Evolutionary conservation across 768 basidiomycete genomes (phyloP).

Genomic region (Hypholoma fasciculare): DNA sequence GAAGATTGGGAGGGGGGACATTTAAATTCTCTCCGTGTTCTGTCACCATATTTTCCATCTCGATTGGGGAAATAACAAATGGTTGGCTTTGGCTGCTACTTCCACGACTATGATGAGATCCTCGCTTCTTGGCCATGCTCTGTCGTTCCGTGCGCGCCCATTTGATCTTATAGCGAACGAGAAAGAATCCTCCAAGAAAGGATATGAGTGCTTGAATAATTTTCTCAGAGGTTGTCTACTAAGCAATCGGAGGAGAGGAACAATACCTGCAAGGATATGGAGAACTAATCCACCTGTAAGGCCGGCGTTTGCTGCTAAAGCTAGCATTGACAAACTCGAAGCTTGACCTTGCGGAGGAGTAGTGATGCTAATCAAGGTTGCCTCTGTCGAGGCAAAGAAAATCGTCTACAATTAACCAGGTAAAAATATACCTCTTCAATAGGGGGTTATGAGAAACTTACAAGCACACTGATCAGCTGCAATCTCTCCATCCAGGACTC

Average conservation of each 20-base stretch:
- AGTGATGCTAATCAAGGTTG: constrained; percentile 48
- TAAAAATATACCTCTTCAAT: neutral
- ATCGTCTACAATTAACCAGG: constrained; percentile 42
- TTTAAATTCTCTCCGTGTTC: too few species aligned
- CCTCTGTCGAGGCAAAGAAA: constrained; percentile 62
- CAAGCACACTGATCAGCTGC: constrained; percentile 60
- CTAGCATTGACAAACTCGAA: constrained; percentile 13
- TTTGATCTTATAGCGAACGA: constrained; percentile 53
- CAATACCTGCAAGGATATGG: constrained; percentile 50
- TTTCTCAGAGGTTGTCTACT: too few species aligned
- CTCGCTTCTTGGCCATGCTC: constrained; percentile 22
- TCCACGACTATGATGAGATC: too few species aligned
- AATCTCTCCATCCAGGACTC: constrained; percentile 64
- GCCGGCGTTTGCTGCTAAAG: constrained; percentile 41
- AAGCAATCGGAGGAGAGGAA: neutral
- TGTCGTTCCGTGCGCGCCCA: constrained; percentile 51
- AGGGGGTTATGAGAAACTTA: constrained; percentile 24
- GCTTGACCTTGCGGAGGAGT: constrained; percentile 14
- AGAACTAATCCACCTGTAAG: constrained; percentile 55
- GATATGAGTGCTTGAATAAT: constrained; percentile 30
- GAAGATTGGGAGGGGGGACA: neutral
- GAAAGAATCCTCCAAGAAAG: constrained; percentile 56
- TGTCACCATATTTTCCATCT: too few species aligned
- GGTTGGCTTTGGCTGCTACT: too few species aligned
- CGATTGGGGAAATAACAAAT: too few species aligned